phyloP scores from a whole-genome alignment of 306 rosid genomes.

The Acacia melanoxylon region DNA sequence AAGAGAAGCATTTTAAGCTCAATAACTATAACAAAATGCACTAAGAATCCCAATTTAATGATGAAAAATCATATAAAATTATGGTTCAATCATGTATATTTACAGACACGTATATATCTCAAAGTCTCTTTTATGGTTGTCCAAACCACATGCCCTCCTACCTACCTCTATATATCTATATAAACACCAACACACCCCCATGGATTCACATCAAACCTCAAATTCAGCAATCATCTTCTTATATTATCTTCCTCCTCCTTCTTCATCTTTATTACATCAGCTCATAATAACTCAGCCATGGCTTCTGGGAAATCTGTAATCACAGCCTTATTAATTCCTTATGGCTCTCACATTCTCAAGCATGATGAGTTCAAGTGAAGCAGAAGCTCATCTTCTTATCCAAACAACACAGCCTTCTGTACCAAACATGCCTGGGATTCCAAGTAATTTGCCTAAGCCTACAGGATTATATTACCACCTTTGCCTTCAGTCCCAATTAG shows the following conservation, averaged over 20 bases:
- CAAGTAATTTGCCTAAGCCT: background rate
- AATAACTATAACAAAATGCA: too few species aligned
- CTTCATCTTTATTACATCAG: too few species aligned
- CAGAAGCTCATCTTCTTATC: too few species aligned
- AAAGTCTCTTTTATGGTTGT: background rate
- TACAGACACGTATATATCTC: background rate
- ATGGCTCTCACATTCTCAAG: background rate
- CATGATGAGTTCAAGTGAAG: too few species aligned
- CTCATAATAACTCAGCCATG: background rate
- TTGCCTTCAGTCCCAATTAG: background rate
- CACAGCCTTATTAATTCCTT: background rate
- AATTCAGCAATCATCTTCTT: background rate
- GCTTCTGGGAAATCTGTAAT: background rate
- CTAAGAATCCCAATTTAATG: too few species aligned
- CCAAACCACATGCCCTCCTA: background rate
- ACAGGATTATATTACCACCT: too few species aligned
- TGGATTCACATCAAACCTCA: background rate
- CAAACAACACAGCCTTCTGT: too few species aligned
- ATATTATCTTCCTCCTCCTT: background rate
- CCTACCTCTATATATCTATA: background rate
- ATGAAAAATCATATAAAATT: too few species aligned
- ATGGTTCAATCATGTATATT: too few species aligned
- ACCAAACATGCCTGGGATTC: background rate
- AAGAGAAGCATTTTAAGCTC: too few species aligned
- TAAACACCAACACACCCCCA: background rate